Percentiles rank a stretch among this genome's conserved stretches.
Evolutionary conservation across 2,329 filamentous ascomycete genomes (phyloP).

Genomic region (Canariomyces notabilis): DNA sequence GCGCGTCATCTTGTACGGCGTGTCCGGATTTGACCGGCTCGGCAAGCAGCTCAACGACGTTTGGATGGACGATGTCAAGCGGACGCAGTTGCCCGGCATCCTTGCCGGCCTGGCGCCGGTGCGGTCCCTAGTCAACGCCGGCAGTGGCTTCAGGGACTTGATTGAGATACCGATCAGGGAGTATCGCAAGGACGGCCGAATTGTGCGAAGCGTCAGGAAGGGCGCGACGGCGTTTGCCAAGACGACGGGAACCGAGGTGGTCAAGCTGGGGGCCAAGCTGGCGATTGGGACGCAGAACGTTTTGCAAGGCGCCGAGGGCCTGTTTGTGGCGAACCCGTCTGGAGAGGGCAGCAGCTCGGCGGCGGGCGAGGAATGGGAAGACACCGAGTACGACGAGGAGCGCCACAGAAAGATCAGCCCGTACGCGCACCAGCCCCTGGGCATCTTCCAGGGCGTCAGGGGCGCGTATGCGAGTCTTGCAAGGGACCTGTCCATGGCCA

Average conservation of each 20-base stretch:
- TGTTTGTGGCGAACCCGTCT: constrained; percentile 52
- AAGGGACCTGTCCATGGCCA: constrained; percentile 78
- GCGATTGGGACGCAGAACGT: constrained; percentile 94
- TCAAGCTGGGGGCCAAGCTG: constrained; percentile 88
- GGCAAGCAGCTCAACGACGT: constrained; percentile 90
- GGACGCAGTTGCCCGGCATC: constrained; percentile 82
- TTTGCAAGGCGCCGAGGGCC: constrained; percentile 79
- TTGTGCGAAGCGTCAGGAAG: constrained; percentile 88
- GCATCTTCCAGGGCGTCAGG: constrained; percentile 78
- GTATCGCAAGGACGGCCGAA: constrained; percentile 87
- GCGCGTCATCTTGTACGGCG: constrained; percentile 88
- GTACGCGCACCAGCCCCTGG: constrained; percentile 90
- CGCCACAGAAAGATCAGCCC: constrained; percentile 76
- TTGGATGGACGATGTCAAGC: constrained; percentile 90
- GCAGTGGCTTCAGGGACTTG: constrained; percentile 78
- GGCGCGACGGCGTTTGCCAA: constrained; percentile 85
- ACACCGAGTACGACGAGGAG: constrained; percentile 62
- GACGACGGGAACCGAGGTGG: constrained; percentile 89
- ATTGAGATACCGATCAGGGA: constrained; percentile 86
- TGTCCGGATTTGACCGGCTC: constrained; percentile 83
- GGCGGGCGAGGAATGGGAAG: constrained; percentile 27
- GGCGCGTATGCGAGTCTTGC: constrained; percentile 79
- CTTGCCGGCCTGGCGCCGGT: constrained; percentile 85
- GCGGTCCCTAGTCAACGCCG: constrained; percentile 86
- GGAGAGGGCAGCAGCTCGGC: constrained; percentile 27